phyloP scores from a whole-genome alignment of 768 basidiomycete species.

The Phlegmacium glaucopus region DNA sequence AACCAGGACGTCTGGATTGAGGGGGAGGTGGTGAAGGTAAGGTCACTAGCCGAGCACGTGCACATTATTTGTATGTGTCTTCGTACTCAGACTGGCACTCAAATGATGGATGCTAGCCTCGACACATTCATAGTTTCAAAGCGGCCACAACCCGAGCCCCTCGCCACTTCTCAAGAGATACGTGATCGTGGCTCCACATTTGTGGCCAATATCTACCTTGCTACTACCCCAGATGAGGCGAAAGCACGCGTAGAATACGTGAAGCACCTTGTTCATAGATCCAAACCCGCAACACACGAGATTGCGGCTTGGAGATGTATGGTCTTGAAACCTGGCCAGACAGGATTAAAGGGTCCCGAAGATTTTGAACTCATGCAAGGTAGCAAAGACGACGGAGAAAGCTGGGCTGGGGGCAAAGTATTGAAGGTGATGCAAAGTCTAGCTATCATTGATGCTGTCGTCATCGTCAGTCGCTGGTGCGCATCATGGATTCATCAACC shows the following conservation, averaged over 20 bases:
- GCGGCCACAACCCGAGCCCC: constrained; percentile 40
- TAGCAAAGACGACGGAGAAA: constrained; percentile 75
- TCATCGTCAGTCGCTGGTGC: constrained; percentile 79
- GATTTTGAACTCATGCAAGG: constrained; percentile 70
- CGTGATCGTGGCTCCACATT: constrained; percentile 75
- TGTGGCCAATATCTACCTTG: constrained; percentile 57
- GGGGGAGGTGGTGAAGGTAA: not conserved
- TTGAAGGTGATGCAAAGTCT: constrained; percentile 67
- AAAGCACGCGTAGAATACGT: constrained; percentile 47
- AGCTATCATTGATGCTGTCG: constrained; percentile 72
- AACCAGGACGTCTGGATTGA: not conserved
- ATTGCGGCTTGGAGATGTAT: constrained; percentile 81
- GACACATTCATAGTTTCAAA: constrained; percentile 51
- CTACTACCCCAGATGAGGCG: constrained; percentile 51
- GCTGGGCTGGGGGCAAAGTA: constrained; percentile 62
- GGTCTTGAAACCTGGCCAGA: constrained; percentile 59
- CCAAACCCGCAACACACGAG: constrained; percentile 63
- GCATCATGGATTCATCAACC: constrained; percentile 6
- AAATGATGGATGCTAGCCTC: constrained; percentile 28
- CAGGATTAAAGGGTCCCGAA: constrained; percentile 66
- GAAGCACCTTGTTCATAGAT: constrained; percentile 52
- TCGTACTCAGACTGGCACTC: too few relatives aligned
- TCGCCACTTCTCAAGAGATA: constrained; percentile 68
- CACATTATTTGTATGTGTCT: too few relatives aligned
- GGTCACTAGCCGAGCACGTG: not conserved